phyloP scores from a whole-genome alignment of 2,329 filamentous ascomycete species.

The Aspergillus awamori region DNA sequence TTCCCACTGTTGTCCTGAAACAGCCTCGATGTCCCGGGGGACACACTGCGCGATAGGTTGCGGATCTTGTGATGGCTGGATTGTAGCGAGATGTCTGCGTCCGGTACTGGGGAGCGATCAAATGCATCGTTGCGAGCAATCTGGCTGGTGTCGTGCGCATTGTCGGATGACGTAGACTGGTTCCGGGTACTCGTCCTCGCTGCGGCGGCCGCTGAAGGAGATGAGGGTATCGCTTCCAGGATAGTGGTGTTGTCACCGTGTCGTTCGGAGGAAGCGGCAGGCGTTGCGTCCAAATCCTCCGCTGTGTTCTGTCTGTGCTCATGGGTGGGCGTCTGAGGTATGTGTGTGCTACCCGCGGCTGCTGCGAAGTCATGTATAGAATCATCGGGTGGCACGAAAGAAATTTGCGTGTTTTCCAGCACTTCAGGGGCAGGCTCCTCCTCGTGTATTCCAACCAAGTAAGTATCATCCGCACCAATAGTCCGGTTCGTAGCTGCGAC shows the following conservation, averaged over 20 bases:
- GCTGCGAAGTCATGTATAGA: slow-evolving; percentile 24
- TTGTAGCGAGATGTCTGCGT: slow-evolving; percentile 29
- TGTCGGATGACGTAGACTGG: slow-evolving; percentile 35
- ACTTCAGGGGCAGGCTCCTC: slow-evolving; percentile 22
- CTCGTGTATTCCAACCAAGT: slow-evolving; percentile 42
- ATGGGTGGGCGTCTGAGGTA: slow-evolving; percentile 23
- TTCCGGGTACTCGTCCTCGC: slow-evolving; percentile 44
- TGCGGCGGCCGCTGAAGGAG: slow-evolving; percentile 49
- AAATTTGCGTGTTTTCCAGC: slow-evolving; percentile 29
- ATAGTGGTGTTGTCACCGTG: slow-evolving; percentile 39
- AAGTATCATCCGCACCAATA: slow-evolving; percentile 48
- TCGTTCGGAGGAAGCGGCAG: slow-evolving; percentile 22
- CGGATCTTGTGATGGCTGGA: slow-evolving; percentile 32
- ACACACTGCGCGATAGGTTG: slow-evolving; percentile 31
- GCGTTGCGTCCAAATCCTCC: slow-evolving; percentile 25
- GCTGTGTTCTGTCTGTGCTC: slow-evolving; percentile 20
- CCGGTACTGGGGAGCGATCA: slow-evolving; percentile 25
- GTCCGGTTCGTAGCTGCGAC: slow-evolving; percentile 32
- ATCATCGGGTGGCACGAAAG: slow-evolving; percentile 31
- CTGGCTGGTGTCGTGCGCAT: slow-evolving; percentile 23
- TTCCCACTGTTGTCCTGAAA: slow-evolving; percentile 33
- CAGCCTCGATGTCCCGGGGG: slow-evolving; percentile 29
- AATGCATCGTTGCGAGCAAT: slow-evolving; percentile 26
- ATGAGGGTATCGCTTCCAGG: slow-evolving; percentile 48
- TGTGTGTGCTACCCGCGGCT: slow-evolving; percentile 21